Evolutionary conservation across 2,329 filamentous ascomycete species (phyloP), one percentile per base, ranked within the genome.

Genomic region (Biscogniauxia sp.): DNA sequence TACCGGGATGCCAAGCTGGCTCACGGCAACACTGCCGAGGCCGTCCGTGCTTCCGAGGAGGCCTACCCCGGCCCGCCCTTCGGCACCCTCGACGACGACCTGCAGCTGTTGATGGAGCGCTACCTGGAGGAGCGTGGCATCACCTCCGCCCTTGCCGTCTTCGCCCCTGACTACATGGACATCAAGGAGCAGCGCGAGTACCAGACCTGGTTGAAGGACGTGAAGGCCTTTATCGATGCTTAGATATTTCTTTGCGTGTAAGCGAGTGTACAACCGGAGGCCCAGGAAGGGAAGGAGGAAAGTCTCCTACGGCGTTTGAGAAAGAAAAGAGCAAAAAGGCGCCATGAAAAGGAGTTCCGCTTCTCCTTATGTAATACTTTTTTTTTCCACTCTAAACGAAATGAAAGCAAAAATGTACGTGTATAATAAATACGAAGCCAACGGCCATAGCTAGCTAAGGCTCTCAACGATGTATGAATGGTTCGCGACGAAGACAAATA

Each of bases 121-220:
- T 99, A 94, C 81, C 85, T 99, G 65, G 93, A 97, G 78, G 95
- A 97, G 84, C 87, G 95, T 70, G 95, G 94, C 66, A 87, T 99
- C 78, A 92, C 94, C 72, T 88, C 90, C 70, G 86, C 89, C 61
- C 85, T 99, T 70, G 94, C 93, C 57, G 80, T 93, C 68, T 97
- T 98, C 77, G 89, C 96, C 52, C 92, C 93, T 45, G 93, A 98
- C 76, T 99, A 97, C 80, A 93, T 98, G 73, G 93, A 98, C 75
- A 87, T 91, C 79, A 99, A 99, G 88, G 95, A 99, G 86, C 94
- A 98, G 86, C 90, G 88, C 80, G 95, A 99, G 84, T 99, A 99
- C 78, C 81, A 96, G 64, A 81, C 84, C 67, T 99, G 96, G 95
- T 81, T 99, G 76, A 85, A 88, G 77, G 91, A 90, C 74, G 85